Conservation (phyloP, 2,329 filamentous ascomycete genomes). For the Grosmannia penicillata region DNA sequence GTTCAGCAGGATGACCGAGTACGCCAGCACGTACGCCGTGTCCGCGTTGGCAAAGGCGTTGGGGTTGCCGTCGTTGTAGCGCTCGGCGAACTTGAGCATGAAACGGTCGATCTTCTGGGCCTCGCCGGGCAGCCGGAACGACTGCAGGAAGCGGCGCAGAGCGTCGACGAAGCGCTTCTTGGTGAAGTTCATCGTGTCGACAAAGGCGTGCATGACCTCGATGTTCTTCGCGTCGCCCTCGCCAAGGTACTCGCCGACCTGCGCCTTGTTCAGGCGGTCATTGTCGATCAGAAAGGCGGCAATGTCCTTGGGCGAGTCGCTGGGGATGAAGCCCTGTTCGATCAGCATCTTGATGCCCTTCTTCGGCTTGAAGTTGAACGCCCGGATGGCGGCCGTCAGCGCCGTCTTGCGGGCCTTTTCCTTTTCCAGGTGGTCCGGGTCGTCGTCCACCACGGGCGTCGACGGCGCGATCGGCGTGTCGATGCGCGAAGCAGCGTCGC, state of each 20-base stretch:
- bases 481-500: slow-evolving; percentile 45
- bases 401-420: slow-evolving; percentile 91
- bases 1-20: slow-evolving; percentile 94
- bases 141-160: slow-evolving; percentile 79
- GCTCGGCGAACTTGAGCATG: slow-evolving; percentile 97
- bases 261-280: slow-evolving; percentile 76
- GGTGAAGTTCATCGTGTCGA: slow-evolving; percentile 86
- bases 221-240: slow-evolving; percentile 90
- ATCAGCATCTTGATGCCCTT: slow-evolving; percentile 75
- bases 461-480: slow-evolving; percentile 31
- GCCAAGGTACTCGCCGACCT: slow-evolving; percentile 86
- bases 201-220: slow-evolving; percentile 96
- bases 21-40: slow-evolving; percentile 88
- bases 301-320: slow-evolving; percentile 65
- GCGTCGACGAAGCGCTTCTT: slow-evolving; percentile 89
- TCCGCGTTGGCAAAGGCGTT: slow-evolving; percentile 97
- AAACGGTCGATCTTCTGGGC: slow-evolving; percentile 98
- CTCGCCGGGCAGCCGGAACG: slow-evolving; percentile 88
- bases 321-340: slow-evolving; percentile 74
- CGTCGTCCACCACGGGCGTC: slow-evolving; percentile 53
- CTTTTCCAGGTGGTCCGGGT: slow-evolving; percentile 85
- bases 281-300: slow-evolving; percentile 69
- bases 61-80: slow-evolving; percentile 87
- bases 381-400: slow-evolving; percentile 70
- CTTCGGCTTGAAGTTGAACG: slow-evolving; percentile 98